Base-by-base conservation (phyloP, 176 grass and related monocot species). In the Lolium rigidum region DNA sequence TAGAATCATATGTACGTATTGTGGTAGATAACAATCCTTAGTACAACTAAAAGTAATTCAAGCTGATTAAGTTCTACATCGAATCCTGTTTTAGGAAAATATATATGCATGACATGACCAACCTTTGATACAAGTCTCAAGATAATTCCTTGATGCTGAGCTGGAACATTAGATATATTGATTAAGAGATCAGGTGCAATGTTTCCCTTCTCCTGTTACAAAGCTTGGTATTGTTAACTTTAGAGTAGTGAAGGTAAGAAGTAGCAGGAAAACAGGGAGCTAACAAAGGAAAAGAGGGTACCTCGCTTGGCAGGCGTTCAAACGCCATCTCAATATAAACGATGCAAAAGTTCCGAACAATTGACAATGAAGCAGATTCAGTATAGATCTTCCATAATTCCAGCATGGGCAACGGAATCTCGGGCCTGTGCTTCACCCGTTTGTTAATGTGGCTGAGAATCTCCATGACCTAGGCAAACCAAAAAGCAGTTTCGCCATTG, bases 291-390 rank as follows among this genome's bases (percentile, higher is more conserved):
- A 46, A 89, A 46, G 7, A 12, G 10, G 49, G 46, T 63, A 98
- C 95, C 91, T 94, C 86, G 2, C 77, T 67, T 62, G 81, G 87
- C 38, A 98, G 81, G 47, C 93, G 91, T 20, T 98, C 95, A 81
- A 98, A 95, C 2, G 95, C 87, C 95, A 98, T 98, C 91, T 98
- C 93, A 81, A 95, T 87, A 74, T 98, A 98, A 61, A 98, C 88
- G 38, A 92, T 50, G 47, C 95, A 98, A 46, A 98, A 98, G 72
- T 94, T 98, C 21, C 86, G 86, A 75, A 95, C 93, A 52, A 98
- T 95, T 12, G 88, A 31, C 22, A 77, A 85, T 7, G 91, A 87
- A 87, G 55, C 68, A 31, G 87, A 73, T 80, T 92, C 91, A 56
- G 86, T 89, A 88, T 98, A 98, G n/a, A 98, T 87, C 39, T 85